A percentile compares a stretch with the other conserved stretches of the same genome.
Conservation (phyloP, 345 rosid genomes). For the Clarkia xantiana region DNA sequence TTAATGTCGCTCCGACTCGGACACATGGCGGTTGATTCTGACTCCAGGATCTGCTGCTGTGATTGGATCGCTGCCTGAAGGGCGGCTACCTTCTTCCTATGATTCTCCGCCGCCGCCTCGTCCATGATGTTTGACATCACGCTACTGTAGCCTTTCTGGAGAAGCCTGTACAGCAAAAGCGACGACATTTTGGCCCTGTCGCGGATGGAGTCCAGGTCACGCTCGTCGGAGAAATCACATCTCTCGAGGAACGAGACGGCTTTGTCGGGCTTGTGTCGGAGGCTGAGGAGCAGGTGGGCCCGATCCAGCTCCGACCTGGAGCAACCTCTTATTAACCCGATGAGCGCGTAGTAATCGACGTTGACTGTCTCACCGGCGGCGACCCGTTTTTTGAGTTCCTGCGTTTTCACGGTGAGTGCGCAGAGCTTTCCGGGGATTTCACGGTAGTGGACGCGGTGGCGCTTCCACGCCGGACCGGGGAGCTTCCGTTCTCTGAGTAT, state of each 20-base stretch:
- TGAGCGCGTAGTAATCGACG: constrained; percentile 73
- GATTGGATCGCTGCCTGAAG: constrained; percentile 31
- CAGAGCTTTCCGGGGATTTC: constrained; percentile 81
- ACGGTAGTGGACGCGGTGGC: constrained; percentile 61
- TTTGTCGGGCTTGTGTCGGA: constrained; percentile 78
- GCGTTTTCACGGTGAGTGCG: constrained; percentile 45
- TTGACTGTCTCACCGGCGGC: constrained; percentile 57
- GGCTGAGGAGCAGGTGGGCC: constrained; percentile 59
- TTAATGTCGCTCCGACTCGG: too few relatives aligned
- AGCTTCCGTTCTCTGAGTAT: constrained; percentile 74
- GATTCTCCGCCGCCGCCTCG: constrained; percentile 54
- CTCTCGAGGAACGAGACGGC: constrained; percentile 56
- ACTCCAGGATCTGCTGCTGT: constrained; percentile 13
- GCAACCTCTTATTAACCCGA: constrained; percentile 77
- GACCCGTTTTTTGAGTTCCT: constrained; percentile 52
- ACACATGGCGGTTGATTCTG: constrained; percentile 7
- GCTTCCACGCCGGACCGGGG: constrained; percentile 95
- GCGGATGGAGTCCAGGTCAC: constrained; percentile 56
- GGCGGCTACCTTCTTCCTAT: constrained; percentile 36
- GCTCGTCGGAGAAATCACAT: constrained; percentile 58
- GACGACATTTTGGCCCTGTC: constrained; percentile 75
- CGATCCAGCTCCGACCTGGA: constrained; percentile 78
- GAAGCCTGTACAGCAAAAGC: constrained; percentile 59
- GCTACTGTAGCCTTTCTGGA: constrained; percentile 66
- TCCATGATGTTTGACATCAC: constrained; percentile 41